Base-by-base conservation (phyloP, 2,329 filamentous ascomycete species). In the Grosmannia penicillata region DNA sequence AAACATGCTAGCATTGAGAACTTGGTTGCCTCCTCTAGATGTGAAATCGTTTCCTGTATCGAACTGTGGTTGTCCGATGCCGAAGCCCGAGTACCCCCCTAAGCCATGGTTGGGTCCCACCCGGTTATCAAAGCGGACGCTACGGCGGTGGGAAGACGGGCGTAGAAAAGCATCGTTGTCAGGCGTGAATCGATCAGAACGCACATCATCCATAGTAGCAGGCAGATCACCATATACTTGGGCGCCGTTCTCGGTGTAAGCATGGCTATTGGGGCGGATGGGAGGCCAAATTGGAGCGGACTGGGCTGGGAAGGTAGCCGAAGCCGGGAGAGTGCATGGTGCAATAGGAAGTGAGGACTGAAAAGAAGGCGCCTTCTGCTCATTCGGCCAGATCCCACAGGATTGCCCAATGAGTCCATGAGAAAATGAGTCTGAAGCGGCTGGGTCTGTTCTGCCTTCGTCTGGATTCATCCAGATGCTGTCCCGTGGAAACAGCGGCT, bases 361-460 rank as follows among this genome's bases (percentile, higher is more conserved):
- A 45, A 63, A 66, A 3, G 52, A 44, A 13, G 57, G 51, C 10
- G 23, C 36, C 49, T 70, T 72, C 34, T 59, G 31, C 56, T 65
- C 45, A n/a, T 33, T 39, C 9, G 21, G 33, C 46, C 46, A 48
- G 4, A 45, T 30, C 4, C 39, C 37, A 21, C 40, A 41, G 17
- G 41, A 27, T 18, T 39, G 39, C 13, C 42, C 41, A 35, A 46
- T 41, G 7, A 38, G 39, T 1, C 62, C 63, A 18, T 61, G 51
- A 14, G 71, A 66, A 37, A 71, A 46, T 25, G 64, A 54, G 46
- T 78, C 74, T 49, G n/a, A n/a, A n/a, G n/a, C n/a, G n/a, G 67
- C 70, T 25, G 64, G 63, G 41, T 78, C 72, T 10, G 72, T 72
- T 37, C 65, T 63, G 47, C 58, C 54, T 50, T 78, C 74, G 17